These are phyloP conservation scores for Cetradonia linearis DNA, from an alignment of 495 filamentous ascomycete species.

Conservation along the genomic window DNA sequence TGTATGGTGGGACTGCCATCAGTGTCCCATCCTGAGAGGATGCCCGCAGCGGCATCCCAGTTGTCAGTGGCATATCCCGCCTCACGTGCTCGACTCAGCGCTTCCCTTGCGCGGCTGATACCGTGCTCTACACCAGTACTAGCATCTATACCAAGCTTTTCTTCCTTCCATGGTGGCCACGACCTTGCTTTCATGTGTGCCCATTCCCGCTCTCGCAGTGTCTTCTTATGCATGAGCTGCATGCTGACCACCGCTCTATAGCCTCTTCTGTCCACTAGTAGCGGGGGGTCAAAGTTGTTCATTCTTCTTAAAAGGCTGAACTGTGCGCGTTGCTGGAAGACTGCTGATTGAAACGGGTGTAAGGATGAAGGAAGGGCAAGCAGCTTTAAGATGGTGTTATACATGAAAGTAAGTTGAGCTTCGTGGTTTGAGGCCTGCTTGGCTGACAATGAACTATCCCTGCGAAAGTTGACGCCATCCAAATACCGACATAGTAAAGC, in stretches of 20 bases:
- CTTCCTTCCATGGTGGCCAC: conserved; percentile 67
- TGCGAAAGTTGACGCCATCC: conserved; percentile 17
- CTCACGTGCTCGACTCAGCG: conserved; percentile 49
- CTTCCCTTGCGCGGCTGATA: conserved; percentile 47
- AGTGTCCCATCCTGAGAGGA: conserved; percentile 58
- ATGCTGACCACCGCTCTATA: conserved; percentile 50
- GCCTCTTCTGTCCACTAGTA: conserved; percentile 49
- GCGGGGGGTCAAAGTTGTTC: conserved; percentile 44
- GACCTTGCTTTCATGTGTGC: conserved; percentile 48
- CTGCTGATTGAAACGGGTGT: conserved; percentile 39
- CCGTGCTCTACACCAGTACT: conserved; percentile 45
- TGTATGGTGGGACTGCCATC: conserved; percentile 63
- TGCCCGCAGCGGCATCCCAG: conserved; percentile 48
- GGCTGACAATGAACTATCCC: neutral
- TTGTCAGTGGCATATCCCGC: conserved; percentile 46
- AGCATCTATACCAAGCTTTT: conserved; percentile 47
- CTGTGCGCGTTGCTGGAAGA: conserved; percentile 49
- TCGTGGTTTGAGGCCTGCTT: conserved; percentile 6
- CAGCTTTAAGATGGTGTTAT: conserved; percentile 46
- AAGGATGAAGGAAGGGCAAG: conserved; percentile 43
- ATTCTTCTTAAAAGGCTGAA: conserved; percentile 54
- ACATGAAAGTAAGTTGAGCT: conserved; percentile 26
- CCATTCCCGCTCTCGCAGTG: conserved; percentile 45
- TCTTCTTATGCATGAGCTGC: conserved; percentile 58
- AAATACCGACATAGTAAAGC: conserved; percentile 25